These are phyloP conservation scores for Golubevia pallescens DNA, from an alignment of 1,284 basidiomycete genomes.

Conservation along the genomic window DNA sequence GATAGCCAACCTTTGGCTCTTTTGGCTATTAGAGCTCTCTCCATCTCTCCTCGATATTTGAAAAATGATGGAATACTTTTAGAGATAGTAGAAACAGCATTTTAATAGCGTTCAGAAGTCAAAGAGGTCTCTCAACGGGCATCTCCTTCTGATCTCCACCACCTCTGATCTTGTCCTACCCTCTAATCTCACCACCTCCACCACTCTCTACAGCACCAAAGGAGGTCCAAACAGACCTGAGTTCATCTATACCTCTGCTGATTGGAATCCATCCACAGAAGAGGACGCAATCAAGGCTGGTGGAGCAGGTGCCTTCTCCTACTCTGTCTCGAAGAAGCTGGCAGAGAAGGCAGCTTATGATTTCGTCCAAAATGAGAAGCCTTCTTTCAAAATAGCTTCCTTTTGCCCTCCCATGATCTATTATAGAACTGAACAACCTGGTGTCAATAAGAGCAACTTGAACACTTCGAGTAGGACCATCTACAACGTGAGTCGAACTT, in stretches of 20 bases:
- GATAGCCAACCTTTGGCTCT: no score
- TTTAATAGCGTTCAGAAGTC: no score
- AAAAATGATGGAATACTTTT: no score
- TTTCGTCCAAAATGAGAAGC: constrained; percentile 32
- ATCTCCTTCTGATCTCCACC: neutral
- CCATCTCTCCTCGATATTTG: no score
- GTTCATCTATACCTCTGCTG: constrained; percentile 32
- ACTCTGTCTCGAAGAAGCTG: constrained; percentile 47
- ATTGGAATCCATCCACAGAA: constrained; percentile 46
- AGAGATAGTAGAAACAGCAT: no score
- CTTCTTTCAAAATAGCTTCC: constrained; percentile 9
- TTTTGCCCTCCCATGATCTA: constrained; percentile 57
- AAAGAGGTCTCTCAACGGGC: no score
- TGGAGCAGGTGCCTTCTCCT: constrained; percentile 43
- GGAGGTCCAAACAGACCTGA: constrained; percentile 48
- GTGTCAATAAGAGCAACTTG: constrained; percentile 30
- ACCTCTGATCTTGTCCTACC: neutral
- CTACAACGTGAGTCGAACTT: constrained; percentile 17
- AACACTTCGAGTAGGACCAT: constrained; percentile 49
- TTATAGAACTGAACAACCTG: constrained; percentile 38
- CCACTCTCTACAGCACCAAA: constrained; percentile 9
- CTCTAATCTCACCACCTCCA: neutral
- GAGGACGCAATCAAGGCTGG: constrained; percentile 37
- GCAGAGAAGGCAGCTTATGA: constrained; percentile 54
- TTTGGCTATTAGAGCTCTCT: no score